Evolutionary conservation across 2,329 filamentous ascomycete species (phyloP).

Genomic region (Trichoderma koningii): DNA sequence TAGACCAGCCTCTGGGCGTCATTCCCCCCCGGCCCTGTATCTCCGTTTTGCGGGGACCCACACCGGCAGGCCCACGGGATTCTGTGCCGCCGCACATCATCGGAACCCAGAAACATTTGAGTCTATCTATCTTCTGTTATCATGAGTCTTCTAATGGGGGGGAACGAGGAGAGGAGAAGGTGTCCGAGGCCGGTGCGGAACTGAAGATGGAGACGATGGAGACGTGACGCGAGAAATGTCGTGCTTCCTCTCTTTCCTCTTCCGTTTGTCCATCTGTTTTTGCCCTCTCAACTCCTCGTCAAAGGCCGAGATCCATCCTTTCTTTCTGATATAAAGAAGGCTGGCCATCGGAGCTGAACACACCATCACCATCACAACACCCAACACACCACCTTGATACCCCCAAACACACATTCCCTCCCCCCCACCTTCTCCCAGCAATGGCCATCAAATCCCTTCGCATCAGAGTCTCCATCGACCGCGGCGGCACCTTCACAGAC

Average conservation of each 20-base stretch:
- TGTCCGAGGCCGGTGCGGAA: not conserved
- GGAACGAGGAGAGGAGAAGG: not conserved
- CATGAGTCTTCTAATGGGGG: not conserved
- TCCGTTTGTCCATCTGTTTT: not conserved
- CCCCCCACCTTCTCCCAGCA: not conserved
- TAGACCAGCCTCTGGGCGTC: not conserved
- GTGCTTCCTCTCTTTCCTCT: not conserved
- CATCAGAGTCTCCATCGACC: slow-evolving; percentile 41
- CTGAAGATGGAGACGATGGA: not conserved
- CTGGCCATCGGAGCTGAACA: not conserved
- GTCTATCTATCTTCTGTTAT: not conserved
- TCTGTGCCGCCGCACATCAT: slow-evolving; percentile 3
- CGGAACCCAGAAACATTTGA: not conserved
- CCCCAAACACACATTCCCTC: too few relatives aligned
- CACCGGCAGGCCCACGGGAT: not conserved
- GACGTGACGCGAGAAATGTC: not conserved
- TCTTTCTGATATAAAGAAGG: too few relatives aligned
- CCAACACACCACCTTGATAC: not conserved
- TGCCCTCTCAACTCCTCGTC: not conserved
- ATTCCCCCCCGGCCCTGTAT: not conserved
- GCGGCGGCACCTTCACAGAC: slow-evolving; percentile 65
- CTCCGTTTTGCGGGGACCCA: slow-evolving; percentile 26
- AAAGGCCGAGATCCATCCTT: not conserved
- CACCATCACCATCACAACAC: not conserved
- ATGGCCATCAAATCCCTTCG: slow-evolving; percentile 34